These are phyloP conservation scores for Mortierella sp. DNA, from an alignment of 371 early-diverging fungal genomes.

Conservation along the genomic window DNA sequence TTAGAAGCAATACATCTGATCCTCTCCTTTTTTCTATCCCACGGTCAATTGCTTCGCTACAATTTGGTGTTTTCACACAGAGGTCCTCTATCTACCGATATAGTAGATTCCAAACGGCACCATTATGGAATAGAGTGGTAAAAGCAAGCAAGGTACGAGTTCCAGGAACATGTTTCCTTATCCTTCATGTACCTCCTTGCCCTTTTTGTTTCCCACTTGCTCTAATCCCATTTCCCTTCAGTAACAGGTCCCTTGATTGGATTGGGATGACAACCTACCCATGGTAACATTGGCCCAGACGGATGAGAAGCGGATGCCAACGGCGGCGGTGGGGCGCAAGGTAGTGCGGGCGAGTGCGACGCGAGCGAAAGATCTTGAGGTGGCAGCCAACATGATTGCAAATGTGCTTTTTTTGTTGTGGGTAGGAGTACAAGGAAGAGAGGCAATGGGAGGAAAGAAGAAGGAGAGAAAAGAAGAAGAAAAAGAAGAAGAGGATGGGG, in stretches of 20 bases:
- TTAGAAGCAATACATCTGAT: background rate
- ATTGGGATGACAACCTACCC: constrained; percentile 60
- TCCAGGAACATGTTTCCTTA: background rate
- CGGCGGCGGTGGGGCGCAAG: constrained; percentile 62
- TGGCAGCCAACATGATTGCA: constrained; percentile 59
- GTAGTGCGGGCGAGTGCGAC: constrained; percentile 56
- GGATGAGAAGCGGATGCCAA: constrained; percentile 66
- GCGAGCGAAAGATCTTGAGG: constrained; percentile 63
- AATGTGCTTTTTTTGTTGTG: constrained; percentile 5
- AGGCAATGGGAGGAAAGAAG: constrained; percentile 15
- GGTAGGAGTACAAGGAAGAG: constrained; percentile 19
- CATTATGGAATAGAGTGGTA: background rate
- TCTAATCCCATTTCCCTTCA: background rate
- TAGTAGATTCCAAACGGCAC: background rate
- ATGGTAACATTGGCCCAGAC: constrained; percentile 85
- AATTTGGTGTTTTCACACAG: background rate
- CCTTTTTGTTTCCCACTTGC: background rate
- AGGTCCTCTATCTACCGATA: background rate
- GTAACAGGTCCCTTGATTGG: background rate
- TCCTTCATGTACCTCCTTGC: background rate
- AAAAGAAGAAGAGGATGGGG: constrained; percentile 4
- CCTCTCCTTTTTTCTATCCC: background rate
- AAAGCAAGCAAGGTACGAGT: background rate
- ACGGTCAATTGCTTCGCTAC: background rate
- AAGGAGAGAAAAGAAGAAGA: constrained; percentile 15